Evolutionary conservation across 1,284 basidiomycete species (phyloP).

Genomic region (Psilocybe mexicana): DNA sequence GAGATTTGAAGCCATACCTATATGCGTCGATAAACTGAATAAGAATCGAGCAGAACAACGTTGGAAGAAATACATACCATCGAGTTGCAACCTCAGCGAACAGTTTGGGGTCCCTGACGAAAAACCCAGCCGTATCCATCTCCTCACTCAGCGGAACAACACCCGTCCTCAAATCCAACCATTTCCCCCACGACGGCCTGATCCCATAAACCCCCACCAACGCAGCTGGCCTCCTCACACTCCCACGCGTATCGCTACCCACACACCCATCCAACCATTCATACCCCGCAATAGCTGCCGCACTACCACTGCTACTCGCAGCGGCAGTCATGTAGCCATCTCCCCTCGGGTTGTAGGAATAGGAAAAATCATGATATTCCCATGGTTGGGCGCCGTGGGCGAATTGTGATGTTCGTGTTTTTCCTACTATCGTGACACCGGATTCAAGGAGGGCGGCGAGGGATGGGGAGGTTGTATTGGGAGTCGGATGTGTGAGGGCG

Average conservation of each 20-base stretch:
- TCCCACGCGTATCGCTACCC: constrained; percentile 38
- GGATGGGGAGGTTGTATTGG: constrained; percentile 40
- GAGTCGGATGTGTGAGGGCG: constrained; percentile 30
- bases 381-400: constrained; percentile 56
- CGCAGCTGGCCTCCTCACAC: constrained; percentile 37
- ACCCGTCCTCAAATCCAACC: constrained; percentile 26
- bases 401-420: constrained; percentile 56
- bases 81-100: constrained; percentile 27
- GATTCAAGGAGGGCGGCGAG: constrained; percentile 46
- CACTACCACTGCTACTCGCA: constrained; percentile 38
- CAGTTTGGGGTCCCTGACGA: constrained; percentile 31
- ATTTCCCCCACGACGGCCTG: constrained; percentile 32
- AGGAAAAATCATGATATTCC: constrained; percentile 52
- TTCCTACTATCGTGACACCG: constrained; percentile 52
- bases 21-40: constrained; percentile 25
- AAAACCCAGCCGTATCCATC: constrained; percentile 39
- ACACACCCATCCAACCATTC: constrained; percentile 37
- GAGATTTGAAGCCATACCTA: constrained; percentile 2
- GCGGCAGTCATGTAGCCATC: constrained; percentile 47
- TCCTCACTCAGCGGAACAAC: constrained; percentile 37
- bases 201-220: constrained; percentile 37
- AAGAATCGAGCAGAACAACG: not conserved
- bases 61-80: constrained; percentile 26
- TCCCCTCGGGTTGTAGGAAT: constrained; percentile 54
- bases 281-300: constrained; percentile 37